Conservation (phyloP, 257 asterid genomes). For the Schizonepeta tenuifolia region DNA sequence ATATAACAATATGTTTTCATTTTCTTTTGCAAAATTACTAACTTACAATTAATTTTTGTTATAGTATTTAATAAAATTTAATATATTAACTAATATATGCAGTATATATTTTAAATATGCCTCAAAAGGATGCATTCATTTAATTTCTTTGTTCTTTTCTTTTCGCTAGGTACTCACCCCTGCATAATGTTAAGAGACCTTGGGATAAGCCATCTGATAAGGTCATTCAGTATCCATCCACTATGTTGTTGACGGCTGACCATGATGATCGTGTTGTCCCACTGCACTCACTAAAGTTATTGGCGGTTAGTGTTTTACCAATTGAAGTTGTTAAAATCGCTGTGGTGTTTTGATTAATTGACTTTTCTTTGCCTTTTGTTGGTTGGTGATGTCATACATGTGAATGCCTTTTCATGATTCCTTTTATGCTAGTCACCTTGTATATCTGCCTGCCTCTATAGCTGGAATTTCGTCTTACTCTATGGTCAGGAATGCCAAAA, state of each 20-base stretch:
- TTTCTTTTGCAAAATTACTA: no score
- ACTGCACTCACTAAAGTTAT: constrained; percentile 81
- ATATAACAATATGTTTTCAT: neutral
- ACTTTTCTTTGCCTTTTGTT: neutral
- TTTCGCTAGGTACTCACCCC: constrained; percentile 76
- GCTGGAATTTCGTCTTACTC: constrained; percentile 1
- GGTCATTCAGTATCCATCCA: constrained; percentile 73
- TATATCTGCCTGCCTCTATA: neutral
- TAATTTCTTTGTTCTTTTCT: neutral
- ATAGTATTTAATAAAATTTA: no score
- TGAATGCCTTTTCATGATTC: neutral
- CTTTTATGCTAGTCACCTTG: constrained; percentile 1
- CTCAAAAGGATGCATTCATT: neutral
- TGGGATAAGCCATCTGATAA: constrained; percentile 66
- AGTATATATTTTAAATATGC: neutral
- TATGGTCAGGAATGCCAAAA: neutral
- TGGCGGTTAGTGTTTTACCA: constrained; percentile 64
- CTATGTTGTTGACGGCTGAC: constrained; percentile 94
- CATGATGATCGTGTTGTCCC: constrained; percentile 99
- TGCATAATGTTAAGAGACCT: constrained; percentile 91
- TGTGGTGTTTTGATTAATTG: neutral
- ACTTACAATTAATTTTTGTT: neutral
- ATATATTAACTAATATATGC: no score
- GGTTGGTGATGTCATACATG: neutral
- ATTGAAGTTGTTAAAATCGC: neutral